Evolutionary conservation across 768 basidiomycete genomes (phyloP).

Genomic region (Termitomyces titanicus): DNA sequence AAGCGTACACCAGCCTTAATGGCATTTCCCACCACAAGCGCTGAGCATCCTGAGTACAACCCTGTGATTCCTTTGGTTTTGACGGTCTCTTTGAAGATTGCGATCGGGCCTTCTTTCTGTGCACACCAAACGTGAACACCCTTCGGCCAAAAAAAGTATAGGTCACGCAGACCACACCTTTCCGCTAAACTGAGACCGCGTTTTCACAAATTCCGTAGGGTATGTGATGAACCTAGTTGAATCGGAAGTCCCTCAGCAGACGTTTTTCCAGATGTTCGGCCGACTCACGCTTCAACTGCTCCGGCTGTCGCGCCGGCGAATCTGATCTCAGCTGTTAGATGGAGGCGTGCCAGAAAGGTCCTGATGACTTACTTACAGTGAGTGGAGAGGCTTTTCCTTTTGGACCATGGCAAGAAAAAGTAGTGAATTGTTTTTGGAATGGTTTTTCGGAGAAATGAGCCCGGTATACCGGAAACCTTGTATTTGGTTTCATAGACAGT

Average conservation of each 20-base stretch:
- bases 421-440: neutral
- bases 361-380: slow-evolving; percentile 45
- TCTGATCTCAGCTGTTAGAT: slow-evolving; percentile 19
- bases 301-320: slow-evolving; percentile 92
- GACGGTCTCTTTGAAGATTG: slow-evolving; percentile 74
- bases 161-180: slow-evolving; percentile 39
- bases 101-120: slow-evolving; percentile 61
- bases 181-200: slow-evolving; percentile 87
- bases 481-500: slow-evolving; percentile 3
- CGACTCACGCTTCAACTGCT: slow-evolving; percentile 81
- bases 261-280: slow-evolving; percentile 27
- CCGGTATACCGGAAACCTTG: neutral
- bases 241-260: slow-evolving; percentile 23
- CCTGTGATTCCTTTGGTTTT: slow-evolving; percentile 73
- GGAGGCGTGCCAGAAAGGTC: neutral
- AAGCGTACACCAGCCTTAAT: slow-evolving; percentile 96
- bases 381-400: slow-evolving; percentile 82
- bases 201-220: slow-evolving; percentile 91
- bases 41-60: slow-evolving; percentile 90
- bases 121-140: neutral
- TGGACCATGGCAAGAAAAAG: slow-evolving; percentile 35
- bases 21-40: slow-evolving; percentile 88
- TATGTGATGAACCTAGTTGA: slow-evolving; percentile 72
- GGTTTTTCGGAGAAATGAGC: neutral
- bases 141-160: neutral